A percentile compares a stretch with the other conserved stretches of the same genome.
phyloP scores from a whole-genome alignment of 2,329 filamentous ascomycete species.

The Aspergillus amoenus region DNA sequence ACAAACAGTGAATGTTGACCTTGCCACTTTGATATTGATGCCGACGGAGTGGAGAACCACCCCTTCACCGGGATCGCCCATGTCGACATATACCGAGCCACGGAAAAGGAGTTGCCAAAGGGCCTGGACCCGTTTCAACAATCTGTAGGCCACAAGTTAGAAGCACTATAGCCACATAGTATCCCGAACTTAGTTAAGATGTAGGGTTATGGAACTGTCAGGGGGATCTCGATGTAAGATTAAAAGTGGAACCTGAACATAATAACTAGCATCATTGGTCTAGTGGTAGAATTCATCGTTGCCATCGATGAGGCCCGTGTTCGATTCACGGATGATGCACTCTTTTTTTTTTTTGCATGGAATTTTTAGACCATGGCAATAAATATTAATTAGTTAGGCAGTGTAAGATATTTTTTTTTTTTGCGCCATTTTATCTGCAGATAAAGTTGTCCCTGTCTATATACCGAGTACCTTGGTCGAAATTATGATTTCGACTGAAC shows the following conservation, averaged over 20 bases:
- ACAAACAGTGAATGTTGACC: too few species aligned
- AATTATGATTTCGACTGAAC: constrained; percentile 58
- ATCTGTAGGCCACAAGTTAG: too few species aligned
- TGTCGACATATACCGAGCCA: too few species aligned
- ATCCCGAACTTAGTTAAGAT: not conserved
- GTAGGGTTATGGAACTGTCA: not conserved
- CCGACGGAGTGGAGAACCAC: too few species aligned
- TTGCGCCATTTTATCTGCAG: not conserved
- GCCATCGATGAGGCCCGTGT: constrained; percentile 49
- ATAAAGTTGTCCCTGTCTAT: not conserved
- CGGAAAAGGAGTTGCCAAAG: too few species aligned
- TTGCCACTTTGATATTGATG: too few species aligned
- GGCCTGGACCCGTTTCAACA: too few species aligned
- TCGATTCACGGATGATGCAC: constrained; percentile 49
- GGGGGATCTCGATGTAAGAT: too few species aligned
- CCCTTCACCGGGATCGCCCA: too few species aligned
- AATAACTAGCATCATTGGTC: constrained; percentile 41
- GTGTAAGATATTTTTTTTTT: not conserved
- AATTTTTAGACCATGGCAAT: not conserved
- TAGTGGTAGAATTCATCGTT: constrained; percentile 49
- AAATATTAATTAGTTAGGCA: not conserved
- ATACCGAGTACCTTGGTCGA: not conserved
- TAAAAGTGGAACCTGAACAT: not conserved
- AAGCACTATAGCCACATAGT: too few species aligned
- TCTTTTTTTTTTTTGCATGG: constrained; percentile 4